phyloP scores from a whole-genome alignment of 2,329 filamentous ascomycete species.

The Pseudocercospora cruenta region DNA sequence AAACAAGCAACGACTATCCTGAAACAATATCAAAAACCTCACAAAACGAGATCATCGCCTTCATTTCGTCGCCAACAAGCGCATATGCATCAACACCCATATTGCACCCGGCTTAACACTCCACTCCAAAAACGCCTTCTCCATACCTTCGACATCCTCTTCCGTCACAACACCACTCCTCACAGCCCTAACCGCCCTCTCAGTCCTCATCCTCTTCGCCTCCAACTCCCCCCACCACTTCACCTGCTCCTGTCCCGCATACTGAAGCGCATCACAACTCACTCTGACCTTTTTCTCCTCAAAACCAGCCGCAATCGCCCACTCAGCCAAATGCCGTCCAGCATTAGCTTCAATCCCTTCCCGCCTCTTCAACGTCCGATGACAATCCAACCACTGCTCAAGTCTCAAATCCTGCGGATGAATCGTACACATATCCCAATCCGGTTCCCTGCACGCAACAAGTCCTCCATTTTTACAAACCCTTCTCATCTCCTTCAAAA shows the following conservation, averaged over 20 bases:
- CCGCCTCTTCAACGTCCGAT: neutral
- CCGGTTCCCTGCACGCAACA: neutral
- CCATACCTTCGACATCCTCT: neutral
- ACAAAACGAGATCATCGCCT: too few relatives aligned
- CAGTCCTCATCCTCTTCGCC: slow-evolving; percentile 1
- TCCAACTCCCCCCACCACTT: slow-evolving; percentile 1
- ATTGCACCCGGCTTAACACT: neutral
- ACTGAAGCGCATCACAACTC: neutral
- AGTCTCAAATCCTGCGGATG: neutral
- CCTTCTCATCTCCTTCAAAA: neutral
- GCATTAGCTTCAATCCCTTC: neutral
- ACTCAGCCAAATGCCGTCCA: neutral
- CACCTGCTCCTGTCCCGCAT: slow-evolving; percentile 1
- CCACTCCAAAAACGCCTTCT: slow-evolving; percentile 2
- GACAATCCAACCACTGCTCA: neutral
- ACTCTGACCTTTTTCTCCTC: neutral
- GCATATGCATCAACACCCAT: neutral
- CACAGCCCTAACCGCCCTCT: neutral
- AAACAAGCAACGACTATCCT: too few relatives aligned
- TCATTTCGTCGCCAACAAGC: neutral
- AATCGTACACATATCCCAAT: neutral
- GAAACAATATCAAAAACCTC: too few relatives aligned
- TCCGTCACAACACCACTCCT: neutral
- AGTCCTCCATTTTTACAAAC: neutral
- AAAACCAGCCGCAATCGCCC: neutral